Base-by-base conservation (phyloP, 192 early-diverging fungal species). In the Linnemannia exigua region DNA sequence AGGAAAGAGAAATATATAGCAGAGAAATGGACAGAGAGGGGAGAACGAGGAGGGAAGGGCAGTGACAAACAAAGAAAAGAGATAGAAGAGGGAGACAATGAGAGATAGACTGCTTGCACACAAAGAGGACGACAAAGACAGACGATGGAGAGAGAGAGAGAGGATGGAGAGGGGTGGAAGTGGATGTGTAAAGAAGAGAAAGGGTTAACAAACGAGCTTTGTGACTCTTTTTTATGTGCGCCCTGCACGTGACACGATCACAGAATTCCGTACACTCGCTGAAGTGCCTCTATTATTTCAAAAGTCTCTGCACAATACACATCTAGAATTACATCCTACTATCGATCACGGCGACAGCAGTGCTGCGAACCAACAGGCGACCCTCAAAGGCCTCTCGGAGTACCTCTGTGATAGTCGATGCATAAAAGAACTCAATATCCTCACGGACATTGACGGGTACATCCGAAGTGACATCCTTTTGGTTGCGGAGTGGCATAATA, bases 351-450 rank as follows among this genome's bases (percentile, higher is more conserved):
- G 79, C 33, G 37, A 48, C 35, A 1, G 41, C 67, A 48, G 46
- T 16, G 54, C 67, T 38, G 1, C 79, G 74, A 14, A 77, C 74
- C 33, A 75, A 38, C 14, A 75, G 61, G n/a, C 78, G 79, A n/a
- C 86, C 86, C 46, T 89, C 88, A 79, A 93, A 88, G 22, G 92
- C 92, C 44, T 88, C 90, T 31, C 87, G 75, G n/a, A 97, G 74
- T 12, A 96, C 95, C 58, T 96, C 92, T 70, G 86, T 89, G 16
- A 96, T 87, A 14, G 84, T 92, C 63, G 91, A 91, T 1, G 89
- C 95, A 81, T 92, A 95, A 8, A 92, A 90, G 84, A 96, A 92
- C 76, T 95, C 90, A 68, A 97, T 94, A 66, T 95, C 92, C 5
- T 90, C 78, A n/a, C 87, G 82, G 20, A 95, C 93, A 37, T 91